Percentiles rank a stretch among this genome's conserved stretches.
Evolutionary conservation across 2,329 filamentous ascomycete species (phyloP).

Genomic region (Laburnicola sp.): DNA sequence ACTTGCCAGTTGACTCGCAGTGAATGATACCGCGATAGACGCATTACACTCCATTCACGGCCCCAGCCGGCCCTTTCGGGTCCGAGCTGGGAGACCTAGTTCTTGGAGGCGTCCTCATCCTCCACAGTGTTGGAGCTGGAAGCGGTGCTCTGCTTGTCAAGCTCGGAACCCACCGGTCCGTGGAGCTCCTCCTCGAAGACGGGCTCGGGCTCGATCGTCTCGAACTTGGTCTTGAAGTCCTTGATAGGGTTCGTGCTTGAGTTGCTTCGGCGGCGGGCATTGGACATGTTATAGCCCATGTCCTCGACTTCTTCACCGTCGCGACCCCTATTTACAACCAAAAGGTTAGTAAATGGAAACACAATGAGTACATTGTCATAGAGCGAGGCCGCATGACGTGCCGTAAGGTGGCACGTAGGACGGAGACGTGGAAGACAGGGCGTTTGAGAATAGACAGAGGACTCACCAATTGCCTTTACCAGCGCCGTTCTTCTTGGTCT

Average conservation of each 20-base stretch:
- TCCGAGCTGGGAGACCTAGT: conserved; percentile 34
- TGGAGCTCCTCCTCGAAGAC: conserved; percentile 88
- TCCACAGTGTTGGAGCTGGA: conserved; percentile 64
- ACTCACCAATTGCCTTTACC: conserved; percentile 93
- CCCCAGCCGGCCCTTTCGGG: conserved; percentile 19
- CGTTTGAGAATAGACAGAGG: conserved; percentile 6
- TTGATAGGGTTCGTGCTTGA: conserved; percentile 73
- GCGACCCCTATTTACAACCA: conserved; percentile 66
- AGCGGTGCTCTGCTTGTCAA: conserved; percentile 57
- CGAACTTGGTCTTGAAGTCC: conserved; percentile 96
- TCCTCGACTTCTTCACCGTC: conserved; percentile 83
- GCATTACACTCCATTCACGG: conserved; percentile 9
- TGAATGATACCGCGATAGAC: conserved; percentile 13
- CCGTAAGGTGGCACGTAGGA: background rate
- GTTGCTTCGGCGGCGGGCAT: conserved; percentile 90
- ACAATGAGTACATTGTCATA: conserved; percentile 13
- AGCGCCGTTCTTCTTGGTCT: conserved; percentile 94
- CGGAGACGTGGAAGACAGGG: too few relatives aligned
- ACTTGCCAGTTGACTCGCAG: conserved; percentile 28
- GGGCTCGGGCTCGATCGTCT: conserved; percentile 83
- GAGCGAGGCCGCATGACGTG: conserved; percentile 7
- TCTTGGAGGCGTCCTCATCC: conserved; percentile 56
- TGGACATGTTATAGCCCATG: conserved; percentile 78
- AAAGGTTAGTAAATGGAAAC: conserved; percentile 20
- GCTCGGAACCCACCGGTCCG: conserved; percentile 62